Base-by-base conservation (phyloP, 2,329 filamentous ascomycete species). In the Stachybotrys chlorohalonatus region DNA sequence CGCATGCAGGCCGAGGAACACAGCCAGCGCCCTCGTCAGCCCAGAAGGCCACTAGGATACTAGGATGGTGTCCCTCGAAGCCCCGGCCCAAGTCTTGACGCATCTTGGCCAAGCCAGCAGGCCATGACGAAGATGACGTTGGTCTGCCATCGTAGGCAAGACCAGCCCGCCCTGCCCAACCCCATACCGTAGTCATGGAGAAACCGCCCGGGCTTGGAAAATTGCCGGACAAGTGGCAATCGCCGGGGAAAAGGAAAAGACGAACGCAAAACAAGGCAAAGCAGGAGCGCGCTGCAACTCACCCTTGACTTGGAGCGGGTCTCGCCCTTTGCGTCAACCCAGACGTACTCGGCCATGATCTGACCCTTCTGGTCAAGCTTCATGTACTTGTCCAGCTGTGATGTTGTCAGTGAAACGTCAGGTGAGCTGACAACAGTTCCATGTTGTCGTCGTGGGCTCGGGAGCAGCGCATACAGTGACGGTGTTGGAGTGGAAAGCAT, bases 221-320 rank as follows among this genome's bases (percentile, higher is more conserved):
- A 42, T 42, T 42, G 36, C 36, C 36, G 5, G 2, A 24, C 36
- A 42, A 42, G 13, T 42, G 36, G 36, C 3, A 9, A 42, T 9
- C 9, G 36, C 36, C 9, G 13, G 36, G 36, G 9, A 5, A 13
- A 42, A 42, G 57, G 54, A 45, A 51, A 51, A 24, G 16, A 52
- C 6, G 16, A 30, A 16, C 36, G 17, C 24, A 50, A 50, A 30
- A 47, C n/a, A 47, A 36, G 47, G 36, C 31, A 45, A 52, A 52
- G 47, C 53, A 54, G 54, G 51, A 24, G 46, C 2, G 17, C n/a
- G 17, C 53, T 62, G 56, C 61, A 61, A 80, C 90, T 81, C 81
- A 96, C 93, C 83, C 91, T 95, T 70, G 89, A 93, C 81, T 97
- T 99, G 72, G 91, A 96, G 68, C 94, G 91, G 65, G 89, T 82